Percentiles rank a stretch among this genome's conserved stretches.
These are phyloP conservation scores for Talaromyces nanjingensis DNA, from an alignment of 495 filamentous ascomycete genomes.

Conservation along the genomic window DNA sequence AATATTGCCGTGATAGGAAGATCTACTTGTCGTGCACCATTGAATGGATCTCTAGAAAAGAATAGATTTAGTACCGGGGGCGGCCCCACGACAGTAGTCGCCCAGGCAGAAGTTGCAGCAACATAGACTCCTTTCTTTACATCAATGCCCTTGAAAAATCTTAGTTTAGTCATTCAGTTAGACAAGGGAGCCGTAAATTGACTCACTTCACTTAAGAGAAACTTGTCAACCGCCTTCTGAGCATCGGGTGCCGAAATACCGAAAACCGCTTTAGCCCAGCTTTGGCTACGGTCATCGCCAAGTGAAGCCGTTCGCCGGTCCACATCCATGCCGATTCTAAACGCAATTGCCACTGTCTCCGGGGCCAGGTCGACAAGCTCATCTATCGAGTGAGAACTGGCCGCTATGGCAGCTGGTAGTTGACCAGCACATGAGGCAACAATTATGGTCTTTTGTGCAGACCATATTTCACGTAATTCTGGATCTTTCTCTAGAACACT, in stretches of 20 bases:
- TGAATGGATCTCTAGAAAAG: neutral
- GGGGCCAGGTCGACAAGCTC: neutral
- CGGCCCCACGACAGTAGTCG: neutral
- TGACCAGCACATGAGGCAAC: slow-evolving; percentile 1
- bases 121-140: neutral
- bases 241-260: neutral
- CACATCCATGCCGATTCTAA: neutral
- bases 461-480: neutral
- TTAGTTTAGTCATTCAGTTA: neutral
- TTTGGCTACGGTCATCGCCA: neutral
- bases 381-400: neutral
- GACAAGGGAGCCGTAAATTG: neutral
- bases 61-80: neutral
- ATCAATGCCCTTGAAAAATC: neutral
- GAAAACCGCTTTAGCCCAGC: neutral
- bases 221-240: neutral
- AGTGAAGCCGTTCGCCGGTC: neutral
- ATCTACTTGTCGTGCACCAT: neutral
- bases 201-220: neutral
- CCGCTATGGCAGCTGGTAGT: neutral
- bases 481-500: neutral
- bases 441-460: neutral
- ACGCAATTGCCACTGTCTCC: neutral
- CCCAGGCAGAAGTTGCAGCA: neutral
- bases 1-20: neutral